phyloP scores from a whole-genome alignment of 495 filamentous ascomycete species.

The Aspergillus incahuasiensis region DNA sequence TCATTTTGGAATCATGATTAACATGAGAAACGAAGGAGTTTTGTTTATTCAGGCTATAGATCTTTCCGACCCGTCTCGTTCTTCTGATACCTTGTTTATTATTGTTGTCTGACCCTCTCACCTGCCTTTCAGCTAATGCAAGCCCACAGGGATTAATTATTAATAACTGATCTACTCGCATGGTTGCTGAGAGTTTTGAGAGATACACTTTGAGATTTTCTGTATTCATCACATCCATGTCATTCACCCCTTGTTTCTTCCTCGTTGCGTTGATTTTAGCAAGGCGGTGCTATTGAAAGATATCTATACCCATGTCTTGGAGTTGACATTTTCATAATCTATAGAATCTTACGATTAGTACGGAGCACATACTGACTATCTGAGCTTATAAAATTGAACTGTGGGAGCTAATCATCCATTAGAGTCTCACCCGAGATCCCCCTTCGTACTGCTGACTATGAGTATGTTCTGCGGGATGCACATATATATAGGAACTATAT shows the following conservation, averaged over 20 bases:
- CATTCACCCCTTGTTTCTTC: not conserved
- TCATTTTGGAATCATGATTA: not conserved
- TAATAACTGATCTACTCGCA: not conserved
- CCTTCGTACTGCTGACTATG: too few species aligned
- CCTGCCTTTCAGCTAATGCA: not conserved
- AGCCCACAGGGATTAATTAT: not conserved
- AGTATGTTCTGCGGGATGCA: too few species aligned
- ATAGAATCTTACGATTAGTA: not conserved
- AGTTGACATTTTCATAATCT: not conserved
- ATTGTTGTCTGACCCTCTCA: not conserved
- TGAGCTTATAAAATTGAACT: not conserved
- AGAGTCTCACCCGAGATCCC: too few species aligned
- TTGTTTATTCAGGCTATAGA: slow-evolving; percentile 1
- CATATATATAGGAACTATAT: too few species aligned
- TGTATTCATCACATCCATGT: not conserved
- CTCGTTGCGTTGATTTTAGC: not conserved
- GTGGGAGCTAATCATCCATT: too few species aligned
- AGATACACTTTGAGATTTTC: not conserved
- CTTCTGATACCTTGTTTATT: not conserved
- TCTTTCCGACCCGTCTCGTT: not conserved
- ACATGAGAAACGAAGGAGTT: not conserved
- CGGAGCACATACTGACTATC: not conserved
- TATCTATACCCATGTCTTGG: not conserved
- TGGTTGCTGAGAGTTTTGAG: not conserved
- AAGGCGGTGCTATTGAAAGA: not conserved